These are phyloP conservation scores for Claviceps purpurea DNA, from an alignment of 2,329 filamentous ascomycete species.

Conservation along the genomic window DNA sequence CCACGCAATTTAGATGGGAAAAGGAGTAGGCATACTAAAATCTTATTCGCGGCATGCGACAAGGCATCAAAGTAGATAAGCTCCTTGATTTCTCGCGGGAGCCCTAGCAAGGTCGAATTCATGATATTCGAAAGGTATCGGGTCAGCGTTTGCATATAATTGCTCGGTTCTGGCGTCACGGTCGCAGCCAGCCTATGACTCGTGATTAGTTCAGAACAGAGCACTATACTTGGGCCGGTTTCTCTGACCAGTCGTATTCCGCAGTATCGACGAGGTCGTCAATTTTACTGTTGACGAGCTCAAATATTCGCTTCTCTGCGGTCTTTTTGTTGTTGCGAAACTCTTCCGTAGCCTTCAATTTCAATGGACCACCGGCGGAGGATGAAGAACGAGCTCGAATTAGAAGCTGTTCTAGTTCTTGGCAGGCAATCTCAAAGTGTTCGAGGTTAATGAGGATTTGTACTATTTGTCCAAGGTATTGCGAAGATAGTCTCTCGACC, in stretches of 20 bases:
- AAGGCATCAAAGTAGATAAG: constrained; percentile 96
- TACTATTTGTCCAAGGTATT: constrained; percentile 94
- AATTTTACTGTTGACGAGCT: constrained; percentile 96
- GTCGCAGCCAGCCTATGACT: constrained; percentile 35
- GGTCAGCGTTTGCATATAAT: constrained; percentile 91
- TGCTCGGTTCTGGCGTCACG: constrained; percentile 61
- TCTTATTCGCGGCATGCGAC: constrained; percentile 76
- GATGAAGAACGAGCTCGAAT: constrained; percentile 73
- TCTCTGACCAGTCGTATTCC: constrained; percentile 74
- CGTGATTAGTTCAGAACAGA: neutral
- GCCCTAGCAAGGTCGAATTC: constrained; percentile 79
- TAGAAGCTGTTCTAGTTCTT: constrained; percentile 75
- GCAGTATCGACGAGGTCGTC: constrained; percentile 94
- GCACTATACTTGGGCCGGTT: constrained; percentile 9
- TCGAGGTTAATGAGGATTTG: constrained; percentile 97
- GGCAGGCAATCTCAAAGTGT: constrained; percentile 88
- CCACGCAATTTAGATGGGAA: neutral
- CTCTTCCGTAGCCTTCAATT: constrained; percentile 68
- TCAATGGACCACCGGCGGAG: constrained; percentile 66
- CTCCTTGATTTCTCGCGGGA: constrained; percentile 94
- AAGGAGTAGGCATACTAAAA: constrained; percentile 40
- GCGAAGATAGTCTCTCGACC: constrained; percentile 75
- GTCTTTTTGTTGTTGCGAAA: constrained; percentile 89
- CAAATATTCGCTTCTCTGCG: constrained; percentile 94
- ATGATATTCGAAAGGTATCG: constrained; percentile 92